Conservation (phyloP, 192 early-diverging fungal species). For the Entomortierella chlamydospora region DNA sequence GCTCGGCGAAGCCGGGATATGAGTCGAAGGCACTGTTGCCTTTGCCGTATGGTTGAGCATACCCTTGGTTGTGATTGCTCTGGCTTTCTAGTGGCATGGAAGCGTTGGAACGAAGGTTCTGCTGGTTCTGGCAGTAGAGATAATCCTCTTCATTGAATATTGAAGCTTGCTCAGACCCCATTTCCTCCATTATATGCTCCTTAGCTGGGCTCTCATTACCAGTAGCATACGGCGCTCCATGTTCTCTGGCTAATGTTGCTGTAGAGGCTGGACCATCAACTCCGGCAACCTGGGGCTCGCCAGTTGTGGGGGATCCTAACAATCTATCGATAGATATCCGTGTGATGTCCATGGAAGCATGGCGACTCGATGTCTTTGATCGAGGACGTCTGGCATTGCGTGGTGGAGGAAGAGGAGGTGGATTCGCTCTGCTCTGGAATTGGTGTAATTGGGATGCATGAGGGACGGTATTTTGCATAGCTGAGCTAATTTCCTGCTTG, state of each 20-base stretch:
- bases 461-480: not conserved
- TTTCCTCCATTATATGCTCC: slow-evolving; percentile 51
- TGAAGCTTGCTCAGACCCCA: slow-evolving; percentile 39
- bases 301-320: not conserved
- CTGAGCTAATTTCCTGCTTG: not conserved
- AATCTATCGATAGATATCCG: not conserved
- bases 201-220: slow-evolving; percentile 18
- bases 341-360: slow-evolving; percentile 16
- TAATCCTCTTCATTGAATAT: slow-evolving; percentile 31
- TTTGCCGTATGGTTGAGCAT: slow-evolving; percentile 13
- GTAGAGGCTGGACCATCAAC: too few relatives aligned
- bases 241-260: not conserved
- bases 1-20: not conserved
- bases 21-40: slow-evolving; percentile 19
- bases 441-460: not conserved
- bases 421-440: slow-evolving; percentile 10
- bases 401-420: slow-evolving; percentile 38
- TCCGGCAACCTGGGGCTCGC: not conserved
- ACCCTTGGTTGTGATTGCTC: not conserved
- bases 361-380: slow-evolving; percentile 33
- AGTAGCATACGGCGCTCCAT: too few relatives aligned
- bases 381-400: slow-evolving; percentile 47
- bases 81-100: slow-evolving; percentile 1
- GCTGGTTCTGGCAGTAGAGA: slow-evolving; percentile 29
- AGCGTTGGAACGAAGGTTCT: not conserved